phyloP scores from a whole-genome alignment of 768 basidiomycete genomes.

The Mycena galericulata region DNA sequence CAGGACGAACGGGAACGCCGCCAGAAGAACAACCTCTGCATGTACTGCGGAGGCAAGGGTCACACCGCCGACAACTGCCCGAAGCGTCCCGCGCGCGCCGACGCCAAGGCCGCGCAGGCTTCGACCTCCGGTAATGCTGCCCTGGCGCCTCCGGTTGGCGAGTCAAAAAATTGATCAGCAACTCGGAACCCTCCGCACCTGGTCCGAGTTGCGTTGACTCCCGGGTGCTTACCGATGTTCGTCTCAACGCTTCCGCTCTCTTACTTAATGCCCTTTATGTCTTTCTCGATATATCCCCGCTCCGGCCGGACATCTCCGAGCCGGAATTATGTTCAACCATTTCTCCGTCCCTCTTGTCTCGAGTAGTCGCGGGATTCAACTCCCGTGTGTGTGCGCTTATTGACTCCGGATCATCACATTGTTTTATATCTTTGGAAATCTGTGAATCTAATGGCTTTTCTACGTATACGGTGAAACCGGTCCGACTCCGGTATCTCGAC shows the following conservation, averaged over 20 bases:
- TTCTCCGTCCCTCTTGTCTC: background rate
- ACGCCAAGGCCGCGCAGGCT: background rate
- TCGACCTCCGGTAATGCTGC: background rate
- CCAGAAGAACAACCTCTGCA: conserved; percentile 45
- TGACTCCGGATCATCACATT: conserved; percentile 17
- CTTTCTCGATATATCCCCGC: background rate
- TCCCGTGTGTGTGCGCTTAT: conserved; percentile 1
- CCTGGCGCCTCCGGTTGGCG: background rate
- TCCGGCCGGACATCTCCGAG: background rate
- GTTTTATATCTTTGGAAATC: conserved; percentile 2
- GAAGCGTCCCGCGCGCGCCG: background rate
- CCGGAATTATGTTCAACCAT: background rate
- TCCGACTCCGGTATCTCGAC: conserved; percentile 1
- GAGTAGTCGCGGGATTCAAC: background rate
- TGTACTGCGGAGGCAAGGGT: conserved; percentile 48
- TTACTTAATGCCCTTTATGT: conserved; percentile 15
- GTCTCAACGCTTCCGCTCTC: conserved; percentile 25
- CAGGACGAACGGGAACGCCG: conserved; percentile 40
- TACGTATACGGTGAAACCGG: background rate
- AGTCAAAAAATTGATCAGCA: conserved; percentile 17
- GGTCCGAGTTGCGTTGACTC: conserved; percentile 18
- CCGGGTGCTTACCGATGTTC: conserved; percentile 9
- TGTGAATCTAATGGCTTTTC: background rate
- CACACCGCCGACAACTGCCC: conserved; percentile 44
- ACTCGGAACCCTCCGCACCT: conserved; percentile 3